phyloP scores from a whole-genome alignment of 768 basidiomycete species.

The Lactifluus piperatus region DNA sequence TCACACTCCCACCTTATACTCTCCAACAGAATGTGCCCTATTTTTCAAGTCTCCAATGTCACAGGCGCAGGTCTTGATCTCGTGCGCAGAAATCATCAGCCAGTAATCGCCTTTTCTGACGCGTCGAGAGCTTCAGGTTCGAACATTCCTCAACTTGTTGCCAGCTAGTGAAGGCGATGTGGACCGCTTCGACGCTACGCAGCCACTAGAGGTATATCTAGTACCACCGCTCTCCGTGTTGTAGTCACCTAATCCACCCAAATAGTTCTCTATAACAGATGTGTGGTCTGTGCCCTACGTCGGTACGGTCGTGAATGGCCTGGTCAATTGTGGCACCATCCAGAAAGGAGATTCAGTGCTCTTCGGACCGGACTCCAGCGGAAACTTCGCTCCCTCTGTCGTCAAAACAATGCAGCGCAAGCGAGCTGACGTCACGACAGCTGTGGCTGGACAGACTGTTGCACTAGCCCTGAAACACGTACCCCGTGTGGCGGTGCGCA shows the following conservation, averaged over 20 bases:
- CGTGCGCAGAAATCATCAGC: conserved; percentile 32
- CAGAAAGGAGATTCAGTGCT: conserved; percentile 76
- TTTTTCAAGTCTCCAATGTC: conserved; percentile 90
- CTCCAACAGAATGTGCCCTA: conserved; percentile 64
- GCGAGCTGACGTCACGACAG: conserved; percentile 68
- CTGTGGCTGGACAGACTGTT: conserved; percentile 95
- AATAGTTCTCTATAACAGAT: conserved; percentile 75
- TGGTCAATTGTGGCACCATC: conserved; percentile 65
- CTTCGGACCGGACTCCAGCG: conserved; percentile 89
- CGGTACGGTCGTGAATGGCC: conserved; percentile 78
- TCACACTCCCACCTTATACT: neutral
- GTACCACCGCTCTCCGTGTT: neutral
- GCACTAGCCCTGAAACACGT: conserved; percentile 89
- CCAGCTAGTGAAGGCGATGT: conserved; percentile 81
- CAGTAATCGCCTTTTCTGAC: neutral
- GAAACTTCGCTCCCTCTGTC: conserved; percentile 70
- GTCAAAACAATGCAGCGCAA: conserved; percentile 95
- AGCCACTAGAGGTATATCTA: conserved; percentile 60
- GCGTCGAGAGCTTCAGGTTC: conserved; percentile 39
- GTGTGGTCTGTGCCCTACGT: conserved; percentile 86
- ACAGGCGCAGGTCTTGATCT: conserved; percentile 86
- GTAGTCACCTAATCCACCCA: conserved; percentile 1
- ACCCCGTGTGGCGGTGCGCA: conserved; percentile 69
- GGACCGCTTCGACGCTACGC: conserved; percentile 71
- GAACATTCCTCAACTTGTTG: conserved; percentile 85